Conservation (phyloP, 2,329 filamentous ascomycete species). For the Xylaria sp. region DNA sequence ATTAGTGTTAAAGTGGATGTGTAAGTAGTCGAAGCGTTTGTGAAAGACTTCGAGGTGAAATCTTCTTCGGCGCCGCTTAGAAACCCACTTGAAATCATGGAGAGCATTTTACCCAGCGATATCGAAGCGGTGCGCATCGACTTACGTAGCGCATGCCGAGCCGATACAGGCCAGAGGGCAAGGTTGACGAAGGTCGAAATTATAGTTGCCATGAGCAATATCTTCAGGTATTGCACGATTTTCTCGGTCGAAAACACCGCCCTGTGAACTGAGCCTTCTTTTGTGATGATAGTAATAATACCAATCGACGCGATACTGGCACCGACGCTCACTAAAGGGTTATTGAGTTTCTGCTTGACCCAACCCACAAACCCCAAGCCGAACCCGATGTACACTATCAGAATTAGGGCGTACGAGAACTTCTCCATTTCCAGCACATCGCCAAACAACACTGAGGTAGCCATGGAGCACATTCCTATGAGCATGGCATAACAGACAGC, state of each 20-base stretch:
- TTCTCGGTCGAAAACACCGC: slow-evolving; percentile 85
- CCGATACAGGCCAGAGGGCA: slow-evolving; percentile 80
- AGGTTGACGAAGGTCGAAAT: slow-evolving; percentile 80
- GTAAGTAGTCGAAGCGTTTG: slow-evolving; percentile 70
- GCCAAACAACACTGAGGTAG: slow-evolving; percentile 82
- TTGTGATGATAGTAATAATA: slow-evolving; percentile 89
- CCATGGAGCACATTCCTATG: slow-evolving; percentile 87
- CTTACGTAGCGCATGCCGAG: slow-evolving; percentile 76
- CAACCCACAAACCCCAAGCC: slow-evolving; percentile 89
- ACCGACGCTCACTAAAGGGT: slow-evolving; percentile 84
- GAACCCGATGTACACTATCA: slow-evolving; percentile 85
- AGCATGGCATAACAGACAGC: slow-evolving; percentile 83
- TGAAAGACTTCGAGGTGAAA: slow-evolving; percentile 73
- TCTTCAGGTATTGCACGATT: slow-evolving; percentile 83
- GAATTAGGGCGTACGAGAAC: slow-evolving; percentile 80
- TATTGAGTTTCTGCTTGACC: slow-evolving; percentile 83
- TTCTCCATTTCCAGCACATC: slow-evolving; percentile 71
- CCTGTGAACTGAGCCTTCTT: slow-evolving; percentile 86
- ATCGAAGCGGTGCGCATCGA: slow-evolving; percentile 80
- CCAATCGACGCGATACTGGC: slow-evolving; percentile 88
- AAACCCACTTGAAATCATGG: slow-evolving; percentile 84
- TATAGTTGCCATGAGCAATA: slow-evolving; percentile 81
- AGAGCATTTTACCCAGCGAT: slow-evolving; percentile 82
- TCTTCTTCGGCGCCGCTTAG: slow-evolving; percentile 85
- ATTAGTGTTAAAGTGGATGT: slow-evolving; percentile 75